Base-by-base conservation (phyloP, 345 rosid genomes). In the Salix purpurea region DNA sequence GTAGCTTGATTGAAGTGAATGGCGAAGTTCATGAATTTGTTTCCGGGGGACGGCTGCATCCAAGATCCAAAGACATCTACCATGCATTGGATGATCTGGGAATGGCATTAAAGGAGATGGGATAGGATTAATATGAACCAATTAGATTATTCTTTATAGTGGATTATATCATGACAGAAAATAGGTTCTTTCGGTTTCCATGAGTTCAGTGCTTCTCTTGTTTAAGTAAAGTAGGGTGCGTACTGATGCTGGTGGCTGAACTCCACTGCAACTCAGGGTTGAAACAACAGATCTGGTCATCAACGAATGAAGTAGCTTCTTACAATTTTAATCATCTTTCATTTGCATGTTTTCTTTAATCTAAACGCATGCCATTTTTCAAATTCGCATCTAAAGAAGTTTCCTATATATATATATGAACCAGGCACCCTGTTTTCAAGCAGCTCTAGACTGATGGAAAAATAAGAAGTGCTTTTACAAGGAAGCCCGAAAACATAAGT, bases 21-120 rank as follows among this genome's bases (percentile, higher is more conserved):
- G 90, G 89, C 0, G 88, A 93, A 76, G 90, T 93, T 82, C 91
- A 90, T 28, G 97, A 93, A 86, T 93, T 95, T 76, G 80, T 91
- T 36, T 86, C 97, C 11, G 86, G 87, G 26, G 97, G 99, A 82
- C 85, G 86, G 82, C 76, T 58, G 74, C 92, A 91, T 81, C 90
- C 86, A 68, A 83, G 76, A 70, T 84, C 89, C 44, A 46, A 74
- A 52, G 88, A 89, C 82, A 89, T 93, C 66, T 89, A 88, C 81
- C 62, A 73, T 32, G 70, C 86, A 54, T 78, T 90, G 74, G 81
- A 85, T 77, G 77, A 77, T 60, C 74, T 92, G 60, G 60, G 75
- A 67, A 40, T 44, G 62, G 23, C 46, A 37, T 50, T 76, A 36
- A 69, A 56, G 62, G 74, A 14, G 4, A 73, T 36, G 58, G 42